Evolutionary conservation across 768 basidiomycete species (phyloP).

Genomic region (Suillus paluster): DNA sequence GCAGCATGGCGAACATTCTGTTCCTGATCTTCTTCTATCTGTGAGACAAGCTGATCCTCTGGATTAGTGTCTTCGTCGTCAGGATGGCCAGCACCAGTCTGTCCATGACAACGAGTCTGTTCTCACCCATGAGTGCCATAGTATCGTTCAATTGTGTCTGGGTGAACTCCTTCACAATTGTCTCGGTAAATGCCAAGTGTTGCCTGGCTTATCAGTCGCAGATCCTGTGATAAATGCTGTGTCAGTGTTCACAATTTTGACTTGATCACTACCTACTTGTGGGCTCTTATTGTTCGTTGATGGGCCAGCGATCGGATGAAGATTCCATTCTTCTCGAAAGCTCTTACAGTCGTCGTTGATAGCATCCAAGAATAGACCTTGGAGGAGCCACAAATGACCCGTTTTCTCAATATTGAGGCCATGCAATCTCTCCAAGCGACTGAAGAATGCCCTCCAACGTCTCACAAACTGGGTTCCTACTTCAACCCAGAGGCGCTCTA

Average conservation of each 20-base stretch:
- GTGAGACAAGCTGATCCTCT: slow-evolving; percentile 12
- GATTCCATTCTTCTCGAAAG: slow-evolving; percentile 45
- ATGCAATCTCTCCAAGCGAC: slow-evolving; percentile 38
- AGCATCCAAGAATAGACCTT: slow-evolving; percentile 41
- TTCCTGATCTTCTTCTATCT: slow-evolving; percentile 2
- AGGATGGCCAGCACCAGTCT: slow-evolving; percentile 19
- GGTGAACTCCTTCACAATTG: slow-evolving; percentile 19
- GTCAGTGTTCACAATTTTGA: too few relatives aligned
- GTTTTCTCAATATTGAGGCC: slow-evolving; percentile 33
- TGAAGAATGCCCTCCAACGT: slow-evolving; percentile 49
- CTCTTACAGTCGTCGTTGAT: slow-evolving; percentile 42
- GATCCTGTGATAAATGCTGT: slow-evolving; percentile 19
- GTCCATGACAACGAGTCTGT: slow-evolving; percentile 2
- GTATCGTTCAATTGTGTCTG: slow-evolving; percentile 20
- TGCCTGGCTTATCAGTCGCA: slow-evolving; percentile 15
- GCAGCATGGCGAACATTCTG: slow-evolving; percentile 9
- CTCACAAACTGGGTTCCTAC: slow-evolving; percentile 43
- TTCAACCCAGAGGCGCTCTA: slow-evolving; percentile 52
- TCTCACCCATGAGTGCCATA: slow-evolving; percentile 17
- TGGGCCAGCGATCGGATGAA: slow-evolving; percentile 37
- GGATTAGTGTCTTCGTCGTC: slow-evolving; percentile 8
- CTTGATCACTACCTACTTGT: too few relatives aligned
- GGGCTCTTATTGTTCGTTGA: slow-evolving; percentile 28
- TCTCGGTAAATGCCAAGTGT: slow-evolving; percentile 13
- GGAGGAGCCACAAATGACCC: slow-evolving; percentile 49